Base-by-base conservation (phyloP, 768 basidiomycete genomes). In the Termitomyces sp. region DNA sequence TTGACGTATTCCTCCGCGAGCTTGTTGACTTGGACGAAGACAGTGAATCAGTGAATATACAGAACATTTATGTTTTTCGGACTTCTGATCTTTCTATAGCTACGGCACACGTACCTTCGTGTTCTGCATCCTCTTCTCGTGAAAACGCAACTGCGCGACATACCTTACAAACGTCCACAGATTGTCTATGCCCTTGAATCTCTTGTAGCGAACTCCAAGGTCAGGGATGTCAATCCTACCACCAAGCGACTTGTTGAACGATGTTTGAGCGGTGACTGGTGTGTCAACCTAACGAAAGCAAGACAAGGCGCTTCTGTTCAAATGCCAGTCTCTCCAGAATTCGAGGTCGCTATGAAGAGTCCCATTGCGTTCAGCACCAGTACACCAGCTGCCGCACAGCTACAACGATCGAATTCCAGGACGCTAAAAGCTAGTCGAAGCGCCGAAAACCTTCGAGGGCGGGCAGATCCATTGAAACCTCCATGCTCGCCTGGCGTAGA, bases 1-100 rank as follows among this genome's bases (percentile, higher is more conserved):
- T 99, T 12, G 97, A 99, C 63, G 97, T 99, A 1, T 98, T 99
- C 64, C 77, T 99, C n/a, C 84, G 97, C 38, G 96, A 98, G 67
- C 73, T 99, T 47, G 82, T 83, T 14, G 88, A 99, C 67, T 71
- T 99, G 19, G 94, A 93, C 60, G 94, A 98, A 56, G 94, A 97
- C 34, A 87, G 85, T 56, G 94, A 98, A 74, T 89, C 93, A 60
- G 92, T 96, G 55, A 52, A 90, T 79, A 6, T 41, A 48, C 34
- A 40, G 52, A 26, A 15, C 10, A 3, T 34, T 2, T 41, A 5
- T 24, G 34, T 15, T 17, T 22, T 19, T 14, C 38, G 17, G 28
- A 21, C 14, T 41, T 3, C 28, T 58, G 24, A 54, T 28, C 30
- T 37, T 32, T n/a, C 32, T 14, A 24, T 62, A 93, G 86, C 77